Percentiles rank a stretch among this genome's conserved stretches.
These are phyloP conservation scores for Sequoiadendron giganteum DNA, from an alignment of 75 land plant genomes.

Conservation along the genomic window DNA sequence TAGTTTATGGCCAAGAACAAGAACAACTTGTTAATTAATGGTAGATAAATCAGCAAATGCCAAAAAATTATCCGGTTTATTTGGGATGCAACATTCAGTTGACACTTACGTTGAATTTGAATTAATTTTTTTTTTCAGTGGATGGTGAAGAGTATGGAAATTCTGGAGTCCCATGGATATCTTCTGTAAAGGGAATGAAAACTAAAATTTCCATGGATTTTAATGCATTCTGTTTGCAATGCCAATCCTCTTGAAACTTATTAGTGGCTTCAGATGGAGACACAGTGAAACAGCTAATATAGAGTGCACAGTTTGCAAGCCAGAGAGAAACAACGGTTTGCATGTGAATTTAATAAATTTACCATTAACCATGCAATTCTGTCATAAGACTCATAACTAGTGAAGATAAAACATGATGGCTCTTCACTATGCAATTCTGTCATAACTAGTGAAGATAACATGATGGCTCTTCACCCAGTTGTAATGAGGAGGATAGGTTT, in stretches of 20 bases:
- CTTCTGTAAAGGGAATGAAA: neutral
- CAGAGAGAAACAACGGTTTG: neutral
- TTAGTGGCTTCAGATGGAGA: neutral
- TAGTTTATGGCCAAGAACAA: neutral
- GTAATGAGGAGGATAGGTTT: no score
- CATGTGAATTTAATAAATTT: neutral
- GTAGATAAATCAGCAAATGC: neutral
- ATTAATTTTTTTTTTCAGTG: neutral
- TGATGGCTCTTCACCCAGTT: neutral
- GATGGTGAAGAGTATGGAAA: neutral
- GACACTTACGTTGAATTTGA: neutral
- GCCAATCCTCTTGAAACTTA: neutral
- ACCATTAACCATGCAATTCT: neutral
- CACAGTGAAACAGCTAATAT: neutral
- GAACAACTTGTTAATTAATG: neutral
- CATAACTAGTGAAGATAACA: neutral
- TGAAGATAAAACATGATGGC: neutral
- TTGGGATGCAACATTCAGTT: neutral
- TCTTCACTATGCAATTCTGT: neutral
- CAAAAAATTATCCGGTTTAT: neutral
- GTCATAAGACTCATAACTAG: neutral
- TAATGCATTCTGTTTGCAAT: neutral
- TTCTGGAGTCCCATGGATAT: neutral
- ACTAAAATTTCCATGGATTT: neutral
- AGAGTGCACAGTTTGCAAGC: neutral